phyloP scores from a whole-genome alignment of 108 stramenopile species.

The Epithemia pelagica region DNA sequence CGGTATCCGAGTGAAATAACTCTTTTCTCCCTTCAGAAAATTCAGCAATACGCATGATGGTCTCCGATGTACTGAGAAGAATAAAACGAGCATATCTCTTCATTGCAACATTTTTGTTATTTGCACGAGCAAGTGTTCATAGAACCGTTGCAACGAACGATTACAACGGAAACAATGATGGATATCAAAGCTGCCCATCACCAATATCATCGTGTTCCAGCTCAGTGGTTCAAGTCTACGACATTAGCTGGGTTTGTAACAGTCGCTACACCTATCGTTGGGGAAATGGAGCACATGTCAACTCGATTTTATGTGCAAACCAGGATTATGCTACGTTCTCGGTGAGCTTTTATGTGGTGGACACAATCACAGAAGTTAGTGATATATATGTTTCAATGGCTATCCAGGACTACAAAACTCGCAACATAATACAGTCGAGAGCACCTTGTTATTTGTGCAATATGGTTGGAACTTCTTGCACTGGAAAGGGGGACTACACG shows the following conservation, averaged over 20 bases:
- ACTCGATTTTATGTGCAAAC: slow-evolving; percentile 16
- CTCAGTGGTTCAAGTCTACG: slow-evolving; percentile 10
- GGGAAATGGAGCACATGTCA: slow-evolving; percentile 21
- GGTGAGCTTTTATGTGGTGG: slow-evolving; percentile 13
- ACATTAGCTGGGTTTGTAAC: slow-evolving; percentile 9
- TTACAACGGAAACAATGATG: slow-evolving; percentile 1
- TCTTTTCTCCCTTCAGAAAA: too few relatives aligned
- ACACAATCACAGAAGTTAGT: slow-evolving; percentile 2
- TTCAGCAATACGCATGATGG: too few relatives aligned
- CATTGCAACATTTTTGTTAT: too few relatives aligned
- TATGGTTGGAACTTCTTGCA: slow-evolving; percentile 15
- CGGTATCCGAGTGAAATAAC: too few relatives aligned
- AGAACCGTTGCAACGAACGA: too few relatives aligned
- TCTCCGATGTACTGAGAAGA: too few relatives aligned
- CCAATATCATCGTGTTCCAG: slow-evolving; percentile 2
- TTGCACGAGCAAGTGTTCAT: too few relatives aligned
- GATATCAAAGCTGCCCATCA: background rate
- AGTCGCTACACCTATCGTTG: slow-evolving; percentile 22
- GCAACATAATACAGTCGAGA: slow-evolving; percentile 3
- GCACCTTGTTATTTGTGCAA: slow-evolving; percentile 13
- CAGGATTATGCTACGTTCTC: slow-evolving; percentile 16
- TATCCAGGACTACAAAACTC: slow-evolving; percentile 3
- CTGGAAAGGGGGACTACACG: slow-evolving; percentile 9
- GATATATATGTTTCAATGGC: slow-evolving; percentile 13
- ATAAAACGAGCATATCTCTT: too few relatives aligned